Base-by-base conservation (phyloP, 1,284 basidiomycete genomes). In the Trichosporon sp. region DNA sequence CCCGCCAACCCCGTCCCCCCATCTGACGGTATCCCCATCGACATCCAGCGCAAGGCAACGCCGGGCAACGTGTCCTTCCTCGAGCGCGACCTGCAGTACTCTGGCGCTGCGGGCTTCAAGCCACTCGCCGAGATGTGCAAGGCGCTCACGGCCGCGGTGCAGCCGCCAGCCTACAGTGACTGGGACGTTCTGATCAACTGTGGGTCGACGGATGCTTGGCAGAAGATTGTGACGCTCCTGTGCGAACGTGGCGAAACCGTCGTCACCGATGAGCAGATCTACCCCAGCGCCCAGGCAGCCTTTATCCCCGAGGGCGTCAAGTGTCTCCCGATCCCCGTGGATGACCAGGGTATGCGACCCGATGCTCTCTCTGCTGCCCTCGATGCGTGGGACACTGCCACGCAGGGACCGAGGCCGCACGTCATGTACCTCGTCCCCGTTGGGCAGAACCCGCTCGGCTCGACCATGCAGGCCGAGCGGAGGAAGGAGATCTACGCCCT, bases 401-500 rank as follows among this genome's bases (percentile, higher is more conserved):
- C 82, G 3, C 81, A 88, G 38, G 78, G 76, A 2, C 72, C 74
- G 40, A 65, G 90, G 43, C 91, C 91, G 31, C 90, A 88, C 77
- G 87, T 92, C 38, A 85, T 92, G 81, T 92, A 92, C 71, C 72
- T 74, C 11, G 78, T 80, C 12, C 79, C 80, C 14, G 76, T 78
- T 3, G 80, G 79, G 11, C 91, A 93, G 83, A 93, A 80, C 81
- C 91, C 91, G 2, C 90, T 89, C 14, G 92, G 92, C 94, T 85
- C 88, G 3, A 90, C 89, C 0, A 90, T 91, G 87, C 82, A 85
- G 10, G 76, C 82, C 1, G 79, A 85, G 70, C 86, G 91, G 73
- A 91, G 92, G 85, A 87, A 90, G 80, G 88, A 88, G 68, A 91
- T 93, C 71, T 93, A 93, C 81, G 87, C 89, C 35, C 85, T 92